Conservation (phyloP, 306 rosid species). For the Casuarina glauca region DNA sequence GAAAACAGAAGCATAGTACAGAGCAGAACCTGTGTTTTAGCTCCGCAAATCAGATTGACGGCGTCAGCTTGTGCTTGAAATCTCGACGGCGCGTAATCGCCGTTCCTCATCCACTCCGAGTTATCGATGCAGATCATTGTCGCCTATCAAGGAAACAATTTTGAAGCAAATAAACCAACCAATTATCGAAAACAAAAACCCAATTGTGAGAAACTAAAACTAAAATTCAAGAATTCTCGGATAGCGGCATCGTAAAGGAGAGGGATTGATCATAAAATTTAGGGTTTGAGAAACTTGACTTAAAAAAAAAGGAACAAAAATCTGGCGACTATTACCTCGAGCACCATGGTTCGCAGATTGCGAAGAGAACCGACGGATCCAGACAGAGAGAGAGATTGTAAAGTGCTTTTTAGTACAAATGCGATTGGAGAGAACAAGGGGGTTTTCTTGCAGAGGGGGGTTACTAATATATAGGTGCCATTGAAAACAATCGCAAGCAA, state of each 20-base stretch:
- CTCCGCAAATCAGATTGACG: conserved; percentile 91
- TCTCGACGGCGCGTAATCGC: conserved; percentile 84
- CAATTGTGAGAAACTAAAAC: conserved; percentile 11
- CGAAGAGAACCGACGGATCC: conserved; percentile 19
- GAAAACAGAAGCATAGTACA: neutral
- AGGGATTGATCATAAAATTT: neutral
- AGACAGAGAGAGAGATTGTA: neutral
- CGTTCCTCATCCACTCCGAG: conserved; percentile 98
- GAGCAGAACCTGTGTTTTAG: conserved; percentile 81
- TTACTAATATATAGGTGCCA: neutral
- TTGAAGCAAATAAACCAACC: neutral
- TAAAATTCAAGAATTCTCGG: neutral
- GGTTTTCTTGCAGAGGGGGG: conserved; percentile 29
- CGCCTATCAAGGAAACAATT: conserved; percentile 43
- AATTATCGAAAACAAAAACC: conserved; percentile 44
- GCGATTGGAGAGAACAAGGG: neutral
- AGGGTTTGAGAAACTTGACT: neutral
- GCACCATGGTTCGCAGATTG: conserved; percentile 68
- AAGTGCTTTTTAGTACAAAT: neutral
- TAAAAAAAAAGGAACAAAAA: neutral
- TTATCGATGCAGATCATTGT: conserved; percentile 96
- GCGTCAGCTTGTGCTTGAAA: conserved; percentile 92
- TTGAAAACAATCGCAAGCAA: no score
- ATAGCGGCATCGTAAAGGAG: neutral
- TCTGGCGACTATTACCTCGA: conserved; percentile 56